These are phyloP conservation scores for Ophiocordyceps camponoti-saundersi DNA, from an alignment of 2,329 filamentous ascomycete genomes.

Conservation along the genomic window DNA sequence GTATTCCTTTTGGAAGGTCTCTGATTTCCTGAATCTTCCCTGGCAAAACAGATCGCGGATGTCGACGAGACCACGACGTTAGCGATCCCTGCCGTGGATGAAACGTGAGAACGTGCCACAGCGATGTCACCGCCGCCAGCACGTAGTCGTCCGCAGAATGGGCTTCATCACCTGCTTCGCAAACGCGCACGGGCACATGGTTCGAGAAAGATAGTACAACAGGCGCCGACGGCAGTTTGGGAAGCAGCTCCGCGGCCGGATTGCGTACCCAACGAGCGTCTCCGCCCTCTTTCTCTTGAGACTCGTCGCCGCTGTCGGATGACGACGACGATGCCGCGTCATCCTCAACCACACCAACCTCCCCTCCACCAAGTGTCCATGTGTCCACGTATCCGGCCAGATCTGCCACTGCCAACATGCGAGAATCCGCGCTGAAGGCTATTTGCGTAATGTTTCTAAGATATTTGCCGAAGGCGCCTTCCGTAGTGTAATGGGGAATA, in stretches of 20 bases:
- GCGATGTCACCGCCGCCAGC: slow-evolving; percentile 36
- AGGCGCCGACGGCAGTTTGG: slow-evolving; percentile 47
- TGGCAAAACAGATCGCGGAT: slow-evolving; percentile 61
- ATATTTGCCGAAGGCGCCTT: slow-evolving; percentile 59
- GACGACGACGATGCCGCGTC: slow-evolving; percentile 8
- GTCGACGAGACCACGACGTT: slow-evolving; percentile 72
- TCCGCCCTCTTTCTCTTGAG: slow-evolving; percentile 16
- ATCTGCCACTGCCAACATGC: slow-evolving; percentile 63
- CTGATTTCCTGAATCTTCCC: slow-evolving; percentile 55
- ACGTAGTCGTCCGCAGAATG: slow-evolving; percentile 26
- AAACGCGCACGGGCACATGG: slow-evolving; percentile 19
- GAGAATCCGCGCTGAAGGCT: slow-evolving; percentile 66
- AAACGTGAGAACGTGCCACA: slow-evolving; percentile 57
- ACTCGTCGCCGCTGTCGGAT: slow-evolving; percentile 18
- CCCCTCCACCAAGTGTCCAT: slow-evolving; percentile 43
- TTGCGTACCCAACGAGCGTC: slow-evolving; percentile 56
- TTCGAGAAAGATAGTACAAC: slow-evolving; percentile 52
- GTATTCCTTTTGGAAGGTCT: slow-evolving; percentile 65
- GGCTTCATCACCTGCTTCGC: slow-evolving; percentile 9
- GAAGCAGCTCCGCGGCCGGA: slow-evolving; percentile 50
- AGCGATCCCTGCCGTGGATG: slow-evolving; percentile 61
- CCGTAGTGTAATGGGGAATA: slow-evolving; percentile 34
- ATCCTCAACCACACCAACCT: background rate
- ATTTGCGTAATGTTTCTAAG: slow-evolving; percentile 57
- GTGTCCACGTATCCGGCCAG: slow-evolving; percentile 75